A percentile compares a stretch with the other conserved stretches of the same genome.
Conservation (phyloP, 1,284 basidiomycete genomes). For the Sphaerobolus stellatus region DNA sequence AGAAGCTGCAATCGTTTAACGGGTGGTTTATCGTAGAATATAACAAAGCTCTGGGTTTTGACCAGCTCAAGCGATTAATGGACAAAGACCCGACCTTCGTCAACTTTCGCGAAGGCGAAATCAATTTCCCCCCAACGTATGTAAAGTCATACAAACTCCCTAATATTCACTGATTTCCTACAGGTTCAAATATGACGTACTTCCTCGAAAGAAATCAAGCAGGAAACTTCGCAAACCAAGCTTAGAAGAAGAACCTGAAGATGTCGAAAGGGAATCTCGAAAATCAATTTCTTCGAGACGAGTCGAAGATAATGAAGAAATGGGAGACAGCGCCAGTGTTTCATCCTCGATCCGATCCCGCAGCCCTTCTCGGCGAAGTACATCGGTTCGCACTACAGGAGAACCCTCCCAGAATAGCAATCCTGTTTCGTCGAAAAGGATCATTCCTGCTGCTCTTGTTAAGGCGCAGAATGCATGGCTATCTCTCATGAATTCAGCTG, state of each 20-base stretch:
- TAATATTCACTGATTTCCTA: background rate
- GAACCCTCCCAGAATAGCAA: too few species aligned
- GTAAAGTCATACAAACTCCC: too few species aligned
- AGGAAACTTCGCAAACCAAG: conserved; percentile 31
- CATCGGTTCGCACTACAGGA: too few species aligned
- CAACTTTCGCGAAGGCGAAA: conserved; percentile 70
- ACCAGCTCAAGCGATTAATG: conserved; percentile 77
- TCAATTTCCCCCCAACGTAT: conserved; percentile 70
- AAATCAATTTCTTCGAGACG: background rate
- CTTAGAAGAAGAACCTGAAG: conserved; percentile 40
- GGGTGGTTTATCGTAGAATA: conserved; percentile 48
- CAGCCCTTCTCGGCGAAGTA: too few species aligned
- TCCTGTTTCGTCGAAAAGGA: too few species aligned
- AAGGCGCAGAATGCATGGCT: too few species aligned
- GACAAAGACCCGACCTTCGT: conserved; percentile 53
- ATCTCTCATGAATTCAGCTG: too few species aligned
- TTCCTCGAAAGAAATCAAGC: conserved; percentile 53
- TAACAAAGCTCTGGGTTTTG: conserved; percentile 72
- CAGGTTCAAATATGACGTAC: conserved; percentile 77
- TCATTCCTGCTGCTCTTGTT: too few species aligned
- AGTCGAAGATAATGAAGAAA: conserved; percentile 32
- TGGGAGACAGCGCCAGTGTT: conserved; percentile 27
- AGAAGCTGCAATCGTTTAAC: background rate
- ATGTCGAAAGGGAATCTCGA: conserved; percentile 26
- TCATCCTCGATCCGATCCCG: too few species aligned